Evolutionary conservation across 2,329 filamentous ascomycete species (phyloP).

Genomic region (Neoscytalidium dimidiatum): DNA sequence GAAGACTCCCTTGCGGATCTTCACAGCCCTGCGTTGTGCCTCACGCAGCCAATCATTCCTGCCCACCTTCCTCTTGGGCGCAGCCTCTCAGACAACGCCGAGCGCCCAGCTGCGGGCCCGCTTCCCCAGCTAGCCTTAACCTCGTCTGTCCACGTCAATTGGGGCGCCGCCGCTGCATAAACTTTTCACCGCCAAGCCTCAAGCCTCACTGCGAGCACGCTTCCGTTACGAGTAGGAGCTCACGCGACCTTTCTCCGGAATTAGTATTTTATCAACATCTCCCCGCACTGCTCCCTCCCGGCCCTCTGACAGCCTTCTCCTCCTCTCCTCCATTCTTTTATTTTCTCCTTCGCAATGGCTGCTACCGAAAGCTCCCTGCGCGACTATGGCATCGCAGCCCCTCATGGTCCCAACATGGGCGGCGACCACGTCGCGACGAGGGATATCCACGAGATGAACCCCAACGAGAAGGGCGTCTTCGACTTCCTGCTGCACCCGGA

Average conservation of each 20-base stretch:
- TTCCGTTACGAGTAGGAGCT: conserved; percentile 13
- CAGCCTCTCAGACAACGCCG: background rate
- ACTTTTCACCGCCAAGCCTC: conserved; percentile 14
- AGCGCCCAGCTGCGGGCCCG: conserved; percentile 4
- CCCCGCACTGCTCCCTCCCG: background rate
- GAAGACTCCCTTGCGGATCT: background rate
- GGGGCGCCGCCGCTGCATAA: background rate
- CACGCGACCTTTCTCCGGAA: conserved; percentile 3
- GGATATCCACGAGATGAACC: conserved; percentile 53
- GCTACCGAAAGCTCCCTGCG: conserved; percentile 37
- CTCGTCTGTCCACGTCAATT: conserved; percentile 5
- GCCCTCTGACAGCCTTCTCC: background rate
- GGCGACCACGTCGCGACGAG: conserved; percentile 47
- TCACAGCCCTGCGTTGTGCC: background rate
- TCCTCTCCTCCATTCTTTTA: background rate
- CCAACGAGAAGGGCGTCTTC: conserved; percentile 66
- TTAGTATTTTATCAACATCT: conserved; percentile 2
- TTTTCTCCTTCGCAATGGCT: background rate
- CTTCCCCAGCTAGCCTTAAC: background rate
- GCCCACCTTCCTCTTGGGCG: background rate
- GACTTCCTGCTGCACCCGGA: conserved; percentile 80
- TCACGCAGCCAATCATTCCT: background rate
- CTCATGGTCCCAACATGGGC: conserved; percentile 50
- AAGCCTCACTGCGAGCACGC: background rate
- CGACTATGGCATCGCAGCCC: conserved; percentile 50